Base-by-base conservation (phyloP, 768 basidiomycete genomes). In the Kwoniella sp. region DNA sequence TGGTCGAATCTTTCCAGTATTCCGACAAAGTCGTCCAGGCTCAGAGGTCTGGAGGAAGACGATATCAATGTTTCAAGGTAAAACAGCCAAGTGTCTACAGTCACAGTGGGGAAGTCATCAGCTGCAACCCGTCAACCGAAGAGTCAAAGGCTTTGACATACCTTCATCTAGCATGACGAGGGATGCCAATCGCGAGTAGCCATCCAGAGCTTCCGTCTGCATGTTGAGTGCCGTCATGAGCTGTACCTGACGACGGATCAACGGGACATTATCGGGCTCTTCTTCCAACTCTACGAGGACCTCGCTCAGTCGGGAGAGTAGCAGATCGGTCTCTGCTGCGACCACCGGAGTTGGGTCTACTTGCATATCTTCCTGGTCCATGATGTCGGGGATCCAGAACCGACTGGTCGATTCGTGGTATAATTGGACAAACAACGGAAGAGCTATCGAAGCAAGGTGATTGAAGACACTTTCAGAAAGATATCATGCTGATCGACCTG, bases 161-260 rank as follows among this genome's bases (percentile, higher is more conserved):
- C 74, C 54, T 61, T 78, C 71, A n/a, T 64, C 60, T 2, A 78
- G 62, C 72, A 75, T 75, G 12, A 75, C 59, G 17, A 75, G 64
- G 15, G 62, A 47, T 2, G 74, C 60, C 17, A 76, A 54, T 11
- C 57, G 55, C 1, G 26, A 9, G 15, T 62, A 50, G 2, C 55
- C 55, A 26, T 72, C 64, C 4, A 63, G 45, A 1, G 65, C 67
- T 47, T 73, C 74, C 4, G 69, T 28, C 26, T 57, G 45, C 69
- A 75, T 71, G 5, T 57, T 57, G 9, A 78, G 68, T 5, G 54
- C 20, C 13, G 31, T 15, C 70, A 77, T 69, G 15, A 75, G 67
- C 15, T 26, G 45, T 9, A 73, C 60, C 47, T 75, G 72, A 28
- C 52, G 51, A 11, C 62, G 62, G n/a, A 75, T 65, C 13, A 69